Base-by-base conservation (phyloP, 345 rosid genomes). In the Mercurialis annua region DNA sequence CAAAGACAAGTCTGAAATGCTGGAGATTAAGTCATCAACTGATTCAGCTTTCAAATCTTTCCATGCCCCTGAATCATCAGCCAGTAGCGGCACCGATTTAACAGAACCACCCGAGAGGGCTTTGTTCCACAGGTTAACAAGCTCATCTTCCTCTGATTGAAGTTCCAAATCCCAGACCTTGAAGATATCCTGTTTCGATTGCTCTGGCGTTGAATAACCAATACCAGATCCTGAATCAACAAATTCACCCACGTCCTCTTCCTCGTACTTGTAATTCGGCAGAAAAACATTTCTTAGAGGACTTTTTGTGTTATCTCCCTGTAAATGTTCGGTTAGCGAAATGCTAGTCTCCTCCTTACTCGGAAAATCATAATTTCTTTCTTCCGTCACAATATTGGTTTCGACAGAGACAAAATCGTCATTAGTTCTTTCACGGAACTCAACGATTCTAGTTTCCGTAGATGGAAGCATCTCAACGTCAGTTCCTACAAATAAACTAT, bases 161-260 rank as follows among this genome's bases (percentile, higher is more conserved):
- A 84, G 75, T 65, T 74, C 73, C 67, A 90, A 72, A 71, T 88
- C 95, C 97, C 97, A 87, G 51, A 85, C 85, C 79, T 58, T 82
- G 71, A 88, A 86, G 30, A 88, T 85, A 65, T 88, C 88, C 34
- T 73, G 64, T 11, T 71, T 59, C 15, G 73, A 51, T 18, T 76
- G 68, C 47, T 77, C 77, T 1, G 21, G 23, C 52, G 62, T 62
- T 46, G 70, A 20, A 36, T 50, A 67, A 58, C 56, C 69, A 8
- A 23, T 38, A 54, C 71, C 65, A 34, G 23, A 62, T 8, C 51
- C 68, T 15, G 77, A 62, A 71, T 67, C 74, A 62, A 36, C 20
- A 15, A 72, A 50, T 31, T 53, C 67, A 1, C 16, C 54, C 65
- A 51, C 73, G 11, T 53, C 46, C 34, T 59, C 20, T 6, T 40